Conservation (phyloP, 257 asterid genomes). For the Petunia axillaris region DNA sequence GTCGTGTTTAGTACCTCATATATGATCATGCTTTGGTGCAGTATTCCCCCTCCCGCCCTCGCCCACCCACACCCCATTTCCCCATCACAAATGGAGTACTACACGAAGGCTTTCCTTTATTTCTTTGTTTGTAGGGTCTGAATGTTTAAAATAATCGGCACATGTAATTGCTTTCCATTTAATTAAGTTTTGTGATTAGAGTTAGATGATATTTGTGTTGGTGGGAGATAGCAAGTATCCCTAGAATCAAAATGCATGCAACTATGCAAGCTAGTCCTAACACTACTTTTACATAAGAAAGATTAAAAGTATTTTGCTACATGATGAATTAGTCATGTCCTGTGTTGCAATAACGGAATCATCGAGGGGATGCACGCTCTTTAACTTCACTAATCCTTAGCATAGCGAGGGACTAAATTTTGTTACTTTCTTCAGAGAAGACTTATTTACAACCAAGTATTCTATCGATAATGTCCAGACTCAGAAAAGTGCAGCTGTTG, state of each 20-base stretch:
- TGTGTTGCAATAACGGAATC: slow-evolving; percentile 64
- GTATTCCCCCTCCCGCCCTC: neutral
- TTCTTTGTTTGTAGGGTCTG: slow-evolving; percentile 57
- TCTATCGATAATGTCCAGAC: neutral
- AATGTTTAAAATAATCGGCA: slow-evolving; percentile 50
- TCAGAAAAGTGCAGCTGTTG: neutral
- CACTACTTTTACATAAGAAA: no score
- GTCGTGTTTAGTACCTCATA: neutral
- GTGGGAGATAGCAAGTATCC: no score
- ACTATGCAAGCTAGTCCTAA: no score
- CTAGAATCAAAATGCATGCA: no score
- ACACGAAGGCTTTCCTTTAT: neutral
- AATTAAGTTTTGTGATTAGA: no score
- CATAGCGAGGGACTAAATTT: no score
- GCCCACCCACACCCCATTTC: neutral
- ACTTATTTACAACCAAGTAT: neutral
- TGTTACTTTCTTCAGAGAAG: neutral
- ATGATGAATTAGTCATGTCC: slow-evolving; percentile 77
- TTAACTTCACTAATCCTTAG: neutral
- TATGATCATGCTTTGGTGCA: neutral
- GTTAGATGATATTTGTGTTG: no score
- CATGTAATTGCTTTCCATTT: no score
- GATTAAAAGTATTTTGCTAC: slow-evolving; percentile 62
- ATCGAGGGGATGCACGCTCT: slow-evolving; percentile 80
- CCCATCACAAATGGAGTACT: neutral